Conservation (phyloP, 106 monocot genomes). For the Narthecium ossifragum region DNA sequence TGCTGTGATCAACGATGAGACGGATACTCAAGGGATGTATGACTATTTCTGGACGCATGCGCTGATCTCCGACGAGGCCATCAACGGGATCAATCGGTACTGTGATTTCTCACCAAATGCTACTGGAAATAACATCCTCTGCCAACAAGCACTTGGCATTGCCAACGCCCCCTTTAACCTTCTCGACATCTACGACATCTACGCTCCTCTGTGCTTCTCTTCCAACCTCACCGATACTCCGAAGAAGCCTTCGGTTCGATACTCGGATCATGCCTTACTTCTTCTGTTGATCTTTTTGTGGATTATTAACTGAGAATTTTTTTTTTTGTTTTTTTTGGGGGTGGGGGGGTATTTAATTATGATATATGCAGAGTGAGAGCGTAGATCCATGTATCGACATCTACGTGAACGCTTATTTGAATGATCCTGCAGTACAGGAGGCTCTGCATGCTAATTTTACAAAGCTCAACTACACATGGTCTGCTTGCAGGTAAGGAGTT, state of each 20-base stretch:
- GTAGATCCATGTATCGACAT: conserved; percentile 13
- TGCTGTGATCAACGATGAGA: conserved; percentile 1
- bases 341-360: no score
- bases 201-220: conserved; percentile 7
- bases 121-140: no score
- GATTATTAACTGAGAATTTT: not conserved
- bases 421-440: conserved; percentile 19
- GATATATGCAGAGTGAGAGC: not conserved
- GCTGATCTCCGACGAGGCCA: conserved; percentile 17
- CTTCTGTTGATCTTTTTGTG: not conserved
- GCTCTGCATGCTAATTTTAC: conserved; percentile 26
- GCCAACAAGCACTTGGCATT: not conserved
- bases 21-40: not conserved
- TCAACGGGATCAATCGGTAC: conserved; percentile 3
- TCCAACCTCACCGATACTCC: not conserved
- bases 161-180: conserved; percentile 2
- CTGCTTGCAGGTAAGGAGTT: conserved; percentile 11
- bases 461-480: conserved; percentile 15
- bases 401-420: conserved; percentile 9
- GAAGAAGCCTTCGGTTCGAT: not conserved
- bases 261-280: not conserved
- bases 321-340: no score
- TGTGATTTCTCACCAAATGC: no score
- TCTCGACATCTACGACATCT: conserved; percentile 20
- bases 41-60: conserved; percentile 28